These are phyloP conservation scores for Metschnikowia reukaufii DNA, from an alignment of 805 yeast genomes.

Conservation along the genomic window DNA sequence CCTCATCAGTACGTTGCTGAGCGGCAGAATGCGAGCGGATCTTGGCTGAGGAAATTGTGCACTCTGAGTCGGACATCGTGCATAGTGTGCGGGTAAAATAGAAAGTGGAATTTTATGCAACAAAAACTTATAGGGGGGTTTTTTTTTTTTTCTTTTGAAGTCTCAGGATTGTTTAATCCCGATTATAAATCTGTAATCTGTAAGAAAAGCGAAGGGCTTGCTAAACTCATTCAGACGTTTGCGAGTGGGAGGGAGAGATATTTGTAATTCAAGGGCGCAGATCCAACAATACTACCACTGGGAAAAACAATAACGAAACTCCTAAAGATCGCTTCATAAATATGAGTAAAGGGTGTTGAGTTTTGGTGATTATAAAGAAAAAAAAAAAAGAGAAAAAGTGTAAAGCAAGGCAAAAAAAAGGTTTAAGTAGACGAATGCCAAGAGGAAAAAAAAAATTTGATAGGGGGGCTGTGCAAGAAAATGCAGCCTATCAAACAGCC, in stretches of 20 bases:
- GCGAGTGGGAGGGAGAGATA: not conserved
- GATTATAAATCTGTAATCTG: too few relatives aligned
- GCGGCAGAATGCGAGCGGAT: constrained; percentile 19
- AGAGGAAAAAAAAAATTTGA: constrained; percentile 1
- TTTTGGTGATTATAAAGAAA: not conserved
- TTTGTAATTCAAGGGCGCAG: constrained; percentile 7
- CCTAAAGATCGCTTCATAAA: constrained; percentile 6
- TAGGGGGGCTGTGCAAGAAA: too few relatives aligned
- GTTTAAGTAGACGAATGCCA: not conserved
- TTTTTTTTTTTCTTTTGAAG: too few relatives aligned
- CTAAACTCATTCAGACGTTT: constrained; percentile 3
- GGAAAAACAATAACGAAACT: constrained; percentile 5
- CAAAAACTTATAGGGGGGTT: too few relatives aligned
- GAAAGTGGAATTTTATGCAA: not conserved
- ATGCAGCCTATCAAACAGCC: too few relatives aligned
- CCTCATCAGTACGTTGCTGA: constrained; percentile 30
- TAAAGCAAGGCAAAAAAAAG: not conserved
- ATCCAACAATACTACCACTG: constrained; percentile 12
- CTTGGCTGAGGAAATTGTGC: constrained; percentile 30
- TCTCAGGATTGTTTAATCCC: not conserved
- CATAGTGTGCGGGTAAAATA: not conserved
- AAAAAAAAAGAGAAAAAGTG: not conserved
- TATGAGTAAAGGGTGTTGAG: constrained; percentile 1
- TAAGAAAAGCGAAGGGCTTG: constrained; percentile 1
- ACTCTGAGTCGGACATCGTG: constrained; percentile 44